phyloP scores from a whole-genome alignment of 345 rosid species.

The Excoecaria cochinchinensis region DNA sequence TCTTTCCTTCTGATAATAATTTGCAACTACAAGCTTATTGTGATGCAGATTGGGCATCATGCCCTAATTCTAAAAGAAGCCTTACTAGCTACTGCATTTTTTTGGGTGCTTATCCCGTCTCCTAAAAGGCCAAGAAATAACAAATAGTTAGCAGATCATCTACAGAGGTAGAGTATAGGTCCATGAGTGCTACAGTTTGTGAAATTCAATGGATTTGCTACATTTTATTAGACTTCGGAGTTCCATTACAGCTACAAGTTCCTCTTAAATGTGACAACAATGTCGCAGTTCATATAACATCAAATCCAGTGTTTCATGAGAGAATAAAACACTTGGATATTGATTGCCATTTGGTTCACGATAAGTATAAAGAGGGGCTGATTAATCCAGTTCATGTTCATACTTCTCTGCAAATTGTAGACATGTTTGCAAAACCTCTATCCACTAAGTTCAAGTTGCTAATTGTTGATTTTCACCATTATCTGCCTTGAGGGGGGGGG shows the following conservation, averaged over 20 bases:
- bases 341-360: conserved; percentile 9
- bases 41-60: background rate
- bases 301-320: background rate
- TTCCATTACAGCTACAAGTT: background rate
- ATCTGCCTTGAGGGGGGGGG: too few relatives aligned
- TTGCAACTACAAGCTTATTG: background rate
- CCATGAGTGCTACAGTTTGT: background rate
- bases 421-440: too few relatives aligned
- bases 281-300: background rate
- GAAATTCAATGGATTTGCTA: background rate
- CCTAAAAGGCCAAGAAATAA: background rate
- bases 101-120: background rate
- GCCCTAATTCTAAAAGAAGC: background rate
- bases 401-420: too few relatives aligned
- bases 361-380: too few relatives aligned
- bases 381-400: too few relatives aligned
- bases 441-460: too few relatives aligned
- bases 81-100: background rate
- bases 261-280: background rate
- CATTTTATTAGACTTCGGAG: background rate
- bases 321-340: background rate
- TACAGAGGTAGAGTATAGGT: background rate
- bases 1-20: background rate
- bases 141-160: background rate
- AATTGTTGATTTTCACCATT: too few relatives aligned